Conservation (phyloP, 2,329 filamentous ascomycete genomes). For the Colletotrichum siamense region DNA sequence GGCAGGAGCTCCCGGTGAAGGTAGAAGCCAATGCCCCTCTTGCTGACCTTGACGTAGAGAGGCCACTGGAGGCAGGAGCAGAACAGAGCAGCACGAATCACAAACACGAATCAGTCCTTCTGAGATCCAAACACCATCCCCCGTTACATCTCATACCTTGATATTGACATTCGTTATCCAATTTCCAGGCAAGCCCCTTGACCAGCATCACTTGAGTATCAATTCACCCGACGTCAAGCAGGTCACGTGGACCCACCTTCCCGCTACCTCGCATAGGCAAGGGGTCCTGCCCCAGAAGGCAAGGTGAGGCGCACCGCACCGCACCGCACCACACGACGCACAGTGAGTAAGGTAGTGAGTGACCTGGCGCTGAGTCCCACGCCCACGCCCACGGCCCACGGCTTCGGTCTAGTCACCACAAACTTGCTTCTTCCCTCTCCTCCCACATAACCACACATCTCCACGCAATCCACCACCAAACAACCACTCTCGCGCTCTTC, state of each 20-base stretch:
- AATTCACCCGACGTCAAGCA: not conserved
- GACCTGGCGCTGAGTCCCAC: not conserved
- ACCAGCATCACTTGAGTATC: not conserved
- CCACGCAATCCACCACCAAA: not conserved
- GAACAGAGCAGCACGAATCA: not conserved
- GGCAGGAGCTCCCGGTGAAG: not conserved
- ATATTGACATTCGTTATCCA: not conserved
- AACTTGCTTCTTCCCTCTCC: constrained; percentile 21
- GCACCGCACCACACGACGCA: not conserved
- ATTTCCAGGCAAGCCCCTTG: not conserved
- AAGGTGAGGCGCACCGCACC: constrained; percentile 17
- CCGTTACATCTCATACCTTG: not conserved
- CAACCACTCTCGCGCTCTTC: constrained; percentile 12
- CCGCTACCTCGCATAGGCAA: not conserved
- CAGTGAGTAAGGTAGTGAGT: not conserved
- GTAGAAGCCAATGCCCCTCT: not conserved
- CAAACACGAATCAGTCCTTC: not conserved
- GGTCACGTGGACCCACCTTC: constrained; percentile 12
- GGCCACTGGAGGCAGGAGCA: not conserved
- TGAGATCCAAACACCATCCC: not conserved
- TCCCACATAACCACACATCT: constrained; percentile 9
- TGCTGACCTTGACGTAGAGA: not conserved
- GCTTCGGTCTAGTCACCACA: not conserved
- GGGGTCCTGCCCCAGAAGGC: constrained; percentile 14
- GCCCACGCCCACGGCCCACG: not conserved